Percentiles rank a stretch among this genome's conserved stretches.
phyloP scores from a whole-genome alignment of 2,329 filamentous ascomycete genomes.

The Corinectria fuckeliana region DNA sequence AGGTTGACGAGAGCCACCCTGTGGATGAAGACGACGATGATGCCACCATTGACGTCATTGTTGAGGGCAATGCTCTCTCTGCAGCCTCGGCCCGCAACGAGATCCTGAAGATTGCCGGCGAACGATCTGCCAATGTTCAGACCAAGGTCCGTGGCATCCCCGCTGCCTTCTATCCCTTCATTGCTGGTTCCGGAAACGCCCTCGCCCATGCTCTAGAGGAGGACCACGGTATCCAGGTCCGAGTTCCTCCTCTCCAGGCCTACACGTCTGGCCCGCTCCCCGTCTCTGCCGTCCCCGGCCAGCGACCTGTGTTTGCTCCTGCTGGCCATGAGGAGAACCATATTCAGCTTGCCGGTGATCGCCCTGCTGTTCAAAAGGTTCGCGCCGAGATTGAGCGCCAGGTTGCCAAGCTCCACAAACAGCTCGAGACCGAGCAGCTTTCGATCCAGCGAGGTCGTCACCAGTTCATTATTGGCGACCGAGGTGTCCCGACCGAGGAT shows the following conservation, averaged over 20 bases:
- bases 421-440: slow-evolving; percentile 79
- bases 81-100: slow-evolving; percentile 83
- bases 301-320: slow-evolving; percentile 73
- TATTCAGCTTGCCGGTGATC: slow-evolving; percentile 88
- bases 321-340: slow-evolving; percentile 72
- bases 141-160: slow-evolving; percentile 84
- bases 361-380: slow-evolving; percentile 78
- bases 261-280: slow-evolving; percentile 76
- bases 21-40: slow-evolving; percentile 72
- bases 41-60: slow-evolving; percentile 79
- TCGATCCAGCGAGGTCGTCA: slow-evolving; percentile 86
- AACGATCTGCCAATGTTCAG: slow-evolving; percentile 82
- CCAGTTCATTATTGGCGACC: slow-evolving; percentile 91
- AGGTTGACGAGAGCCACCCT: slow-evolving; percentile 68
- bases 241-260: slow-evolving; percentile 81
- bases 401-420: slow-evolving; percentile 75
- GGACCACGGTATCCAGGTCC: slow-evolving; percentile 77
- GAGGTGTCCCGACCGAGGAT: slow-evolving; percentile 79
- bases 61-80: slow-evolving; percentile 91
- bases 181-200: slow-evolving; percentile 79
- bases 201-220: slow-evolving; percentile 75
- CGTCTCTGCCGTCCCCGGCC: slow-evolving; percentile 64
- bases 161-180: slow-evolving; percentile 93
- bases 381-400: slow-evolving; percentile 81
- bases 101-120: slow-evolving; percentile 86